These are phyloP conservation scores for Ganoderma meredithae DNA, from an alignment of 1,284 basidiomycete genomes.

Conservation along the genomic window DNA sequence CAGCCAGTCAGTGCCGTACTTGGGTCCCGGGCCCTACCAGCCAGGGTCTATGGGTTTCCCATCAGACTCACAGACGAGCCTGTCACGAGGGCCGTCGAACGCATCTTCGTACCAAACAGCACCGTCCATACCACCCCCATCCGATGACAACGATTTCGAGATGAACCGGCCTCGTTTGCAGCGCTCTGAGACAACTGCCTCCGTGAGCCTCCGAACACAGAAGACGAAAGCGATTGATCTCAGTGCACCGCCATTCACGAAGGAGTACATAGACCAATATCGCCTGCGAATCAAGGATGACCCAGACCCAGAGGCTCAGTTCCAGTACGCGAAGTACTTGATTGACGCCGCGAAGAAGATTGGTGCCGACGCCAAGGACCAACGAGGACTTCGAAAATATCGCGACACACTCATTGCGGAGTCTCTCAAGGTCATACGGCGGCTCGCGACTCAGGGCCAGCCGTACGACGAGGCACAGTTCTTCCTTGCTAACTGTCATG, in stretches of 20 bases:
- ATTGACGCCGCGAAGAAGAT: conserved; percentile 99
- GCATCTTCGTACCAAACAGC: conserved; percentile 33
- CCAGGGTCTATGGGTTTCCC: conserved; percentile 31
- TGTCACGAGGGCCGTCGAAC: conserved; percentile 27
- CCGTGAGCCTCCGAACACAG: conserved; percentile 66
- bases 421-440: conserved; percentile 91
- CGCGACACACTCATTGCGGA: conserved; percentile 90
- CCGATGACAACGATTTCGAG: conserved; percentile 55
- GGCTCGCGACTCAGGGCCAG: conserved; percentile 89
- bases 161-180: conserved; percentile 58
- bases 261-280: conserved; percentile 97
- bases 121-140: conserved; percentile 43
- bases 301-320: conserved; percentile 99
- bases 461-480: conserved; percentile 98
- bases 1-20: conserved; percentile 32
- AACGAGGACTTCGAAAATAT: conserved; percentile 87
- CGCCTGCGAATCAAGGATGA: conserved; percentile 96
- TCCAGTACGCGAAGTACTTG: conserved; percentile 96
- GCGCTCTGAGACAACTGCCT: conserved; percentile 63
- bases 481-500: conserved; percentile 97
- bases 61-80: conserved; percentile 28
- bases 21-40: conserved; percentile 36
- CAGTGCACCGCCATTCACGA: conserved; percentile 89
- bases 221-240: conserved; percentile 88
- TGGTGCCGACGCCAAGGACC: conserved; percentile 75